Evolutionary conservation across 306 rosid genomes (phyloP), one percentile per base, ranked within the genome.

Genomic region (Styphnolobium japonicum): DNA sequence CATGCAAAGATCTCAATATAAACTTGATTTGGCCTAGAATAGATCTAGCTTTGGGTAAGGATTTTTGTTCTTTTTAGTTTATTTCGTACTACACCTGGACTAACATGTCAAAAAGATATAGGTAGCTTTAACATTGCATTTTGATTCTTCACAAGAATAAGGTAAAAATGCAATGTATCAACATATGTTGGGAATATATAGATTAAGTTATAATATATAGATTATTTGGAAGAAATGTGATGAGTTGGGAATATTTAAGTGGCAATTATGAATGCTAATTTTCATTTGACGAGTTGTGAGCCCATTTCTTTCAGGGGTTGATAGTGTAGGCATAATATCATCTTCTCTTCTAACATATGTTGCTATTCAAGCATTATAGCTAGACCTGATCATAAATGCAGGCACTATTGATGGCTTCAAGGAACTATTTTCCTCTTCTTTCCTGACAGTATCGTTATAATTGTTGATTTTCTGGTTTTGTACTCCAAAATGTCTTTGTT

Each of bases 331-430:
- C 80, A 95, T 98, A 0, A 27, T 93, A 74, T 88, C 99, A 0
- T 92, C 97, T 39, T 81, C 97, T 60, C 97, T 95, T 78, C 92
- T 86, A 72, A 83, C 98, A 77, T 95, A 90, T 86, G 99, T 98
- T 84, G 83, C 99, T 49, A 86, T 95, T 77, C 94, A 93, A 87
- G 94, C 91, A 49, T 78, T 92, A 36, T 51, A 90, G 51, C 99
- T 98, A 6, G 97, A 95, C 83, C 86, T 95, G 80, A 90, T 95
- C 83, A 91, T 95, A 68, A 95, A 95, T 81, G 98, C 97, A 10
- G 99, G 99, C 77, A 95, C 99, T 76, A 89, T 94, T 49, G 99
- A 98, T 87, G 99, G 90, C 84, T 95, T 91, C 80, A 95, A 93
- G 96, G 67, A 64, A 6, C 39, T 42, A 16, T 34, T 12, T 60